Percentiles rank a stretch among this genome's conserved stretches.
phyloP scores from a whole-genome alignment of 495 filamentous ascomycete species.

The Aspergillus diversus region DNA sequence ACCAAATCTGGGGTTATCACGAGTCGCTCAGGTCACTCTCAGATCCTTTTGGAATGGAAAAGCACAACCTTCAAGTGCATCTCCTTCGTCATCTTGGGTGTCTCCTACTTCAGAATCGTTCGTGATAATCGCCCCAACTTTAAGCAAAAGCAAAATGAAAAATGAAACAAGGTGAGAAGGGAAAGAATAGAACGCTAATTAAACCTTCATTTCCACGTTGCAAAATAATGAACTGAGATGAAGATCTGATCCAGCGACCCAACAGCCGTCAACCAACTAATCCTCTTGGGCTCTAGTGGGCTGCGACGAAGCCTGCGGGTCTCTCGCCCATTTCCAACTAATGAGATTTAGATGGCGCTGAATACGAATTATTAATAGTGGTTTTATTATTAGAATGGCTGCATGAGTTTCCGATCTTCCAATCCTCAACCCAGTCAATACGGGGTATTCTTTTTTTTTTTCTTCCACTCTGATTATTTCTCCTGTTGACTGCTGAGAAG shows the following conservation, averaged over 20 bases:
- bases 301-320: neutral
- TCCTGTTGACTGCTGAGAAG: neutral
- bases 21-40: neutral
- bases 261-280: conserved; percentile 3
- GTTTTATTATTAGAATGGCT: conserved; percentile 21
- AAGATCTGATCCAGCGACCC: neutral
- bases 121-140: too few species aligned
- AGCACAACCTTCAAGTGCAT: neutral
- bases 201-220: conserved; percentile 8
- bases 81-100: neutral
- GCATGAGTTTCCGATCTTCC: conserved; percentile 5
- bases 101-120: neutral
- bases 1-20: conserved; percentile 2
- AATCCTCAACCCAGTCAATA: neutral
- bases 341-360: neutral
- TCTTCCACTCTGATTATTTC: neutral
- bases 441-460: neutral
- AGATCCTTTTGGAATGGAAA: too few species aligned
- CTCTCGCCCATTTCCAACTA: neutral
- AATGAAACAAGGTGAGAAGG: neutral
- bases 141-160: neutral
- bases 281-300: neutral
- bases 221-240: neutral
- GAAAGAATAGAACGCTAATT: neutral
- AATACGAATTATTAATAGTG: conserved; percentile 11